Conservation (phyloP, 495 filamentous ascomycete species). For the Hypoxylon lenormandii region DNA sequence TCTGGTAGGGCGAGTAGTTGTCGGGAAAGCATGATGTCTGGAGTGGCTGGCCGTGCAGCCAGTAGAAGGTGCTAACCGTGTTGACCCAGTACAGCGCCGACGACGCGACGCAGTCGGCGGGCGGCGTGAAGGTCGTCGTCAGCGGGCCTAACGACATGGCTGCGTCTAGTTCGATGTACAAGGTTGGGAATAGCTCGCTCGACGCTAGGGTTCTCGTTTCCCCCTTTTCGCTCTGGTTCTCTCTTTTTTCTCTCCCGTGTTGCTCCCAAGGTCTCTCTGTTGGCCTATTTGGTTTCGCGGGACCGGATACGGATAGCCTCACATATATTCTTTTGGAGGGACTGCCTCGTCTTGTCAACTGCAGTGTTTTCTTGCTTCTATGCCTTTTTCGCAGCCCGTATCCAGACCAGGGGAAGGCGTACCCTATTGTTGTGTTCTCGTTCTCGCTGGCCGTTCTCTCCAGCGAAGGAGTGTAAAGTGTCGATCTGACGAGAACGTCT, state of each 20-base stretch:
- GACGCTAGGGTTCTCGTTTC: not conserved
- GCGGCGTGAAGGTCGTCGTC: conserved; percentile 52
- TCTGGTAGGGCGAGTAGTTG: conserved; percentile 33
- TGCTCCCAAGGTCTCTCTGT: conserved; percentile 2
- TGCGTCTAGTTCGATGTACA: not conserved
- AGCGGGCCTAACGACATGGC: conserved; percentile 53
- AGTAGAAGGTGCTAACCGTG: conserved; percentile 51
- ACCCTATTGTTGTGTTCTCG: not conserved
- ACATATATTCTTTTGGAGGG: too few species aligned
- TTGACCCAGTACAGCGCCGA: conserved; percentile 59
- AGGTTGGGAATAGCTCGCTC: too few species aligned
- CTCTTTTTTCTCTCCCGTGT: not conserved
- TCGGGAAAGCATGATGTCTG: conserved; percentile 38
- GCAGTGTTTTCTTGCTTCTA: not conserved
- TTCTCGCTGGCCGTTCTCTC: not conserved
- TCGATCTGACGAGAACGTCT: not conserved
- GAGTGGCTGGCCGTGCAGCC: conserved; percentile 30
- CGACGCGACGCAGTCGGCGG: conserved; percentile 48
- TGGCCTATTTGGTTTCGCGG: not conserved
- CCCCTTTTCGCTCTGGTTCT: not conserved
- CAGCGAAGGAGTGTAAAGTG: not conserved
- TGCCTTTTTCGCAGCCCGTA: not conserved
- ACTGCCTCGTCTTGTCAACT: not conserved
- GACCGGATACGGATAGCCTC: too few species aligned
- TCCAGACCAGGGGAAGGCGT: not conserved